Evolutionary conservation across 2,329 filamentous ascomycete species (phyloP).

Genomic region (Xylaria polymorpha): DNA sequence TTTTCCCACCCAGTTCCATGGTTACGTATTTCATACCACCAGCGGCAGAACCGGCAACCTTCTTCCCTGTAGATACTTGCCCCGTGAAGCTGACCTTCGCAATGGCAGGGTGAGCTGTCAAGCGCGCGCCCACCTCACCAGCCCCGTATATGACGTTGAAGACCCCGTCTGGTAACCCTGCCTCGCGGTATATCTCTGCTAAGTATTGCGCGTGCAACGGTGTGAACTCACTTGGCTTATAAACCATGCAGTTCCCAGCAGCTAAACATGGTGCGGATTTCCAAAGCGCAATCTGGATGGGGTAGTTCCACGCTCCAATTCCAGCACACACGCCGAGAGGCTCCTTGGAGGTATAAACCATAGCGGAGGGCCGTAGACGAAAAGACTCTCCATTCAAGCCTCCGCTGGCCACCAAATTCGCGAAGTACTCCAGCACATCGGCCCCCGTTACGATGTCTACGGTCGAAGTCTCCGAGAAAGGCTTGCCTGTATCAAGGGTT

Average conservation of each 20-base stretch:
- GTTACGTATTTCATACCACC: constrained; percentile 89
- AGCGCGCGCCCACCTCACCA: constrained; percentile 79
- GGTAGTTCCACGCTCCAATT: constrained; percentile 93
- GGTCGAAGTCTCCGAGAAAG: constrained; percentile 83
- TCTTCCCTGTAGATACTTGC: constrained; percentile 84
- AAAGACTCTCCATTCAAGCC: constrained; percentile 84
- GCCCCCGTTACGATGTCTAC: constrained; percentile 87
- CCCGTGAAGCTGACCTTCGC: constrained; percentile 92
- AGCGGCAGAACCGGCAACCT: constrained; percentile 80
- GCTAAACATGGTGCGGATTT: constrained; percentile 88
- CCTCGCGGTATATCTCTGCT: constrained; percentile 80
- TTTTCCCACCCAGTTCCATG: constrained; percentile 92
- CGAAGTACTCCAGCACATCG: constrained; percentile 89
- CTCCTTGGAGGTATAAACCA: constrained; percentile 85
- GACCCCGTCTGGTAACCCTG: constrained; percentile 82
- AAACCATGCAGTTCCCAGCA: constrained; percentile 89
- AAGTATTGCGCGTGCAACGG: constrained; percentile 83
- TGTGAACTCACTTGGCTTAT: constrained; percentile 90
- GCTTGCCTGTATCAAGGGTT: constrained; percentile 87
- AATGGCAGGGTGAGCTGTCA: constrained; percentile 77
- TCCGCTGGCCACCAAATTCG: constrained; percentile 79
- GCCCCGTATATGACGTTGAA: constrained; percentile 89
- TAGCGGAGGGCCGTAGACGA: constrained; percentile 78
- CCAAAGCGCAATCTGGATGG: constrained; percentile 90
- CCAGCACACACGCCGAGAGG: constrained; percentile 85